Percentiles rank a stretch among this genome's conserved stretches.
Evolutionary conservation across 2,329 filamentous ascomycete species (phyloP).

Genomic region (Ophiostoma himal-ulmi): DNA sequence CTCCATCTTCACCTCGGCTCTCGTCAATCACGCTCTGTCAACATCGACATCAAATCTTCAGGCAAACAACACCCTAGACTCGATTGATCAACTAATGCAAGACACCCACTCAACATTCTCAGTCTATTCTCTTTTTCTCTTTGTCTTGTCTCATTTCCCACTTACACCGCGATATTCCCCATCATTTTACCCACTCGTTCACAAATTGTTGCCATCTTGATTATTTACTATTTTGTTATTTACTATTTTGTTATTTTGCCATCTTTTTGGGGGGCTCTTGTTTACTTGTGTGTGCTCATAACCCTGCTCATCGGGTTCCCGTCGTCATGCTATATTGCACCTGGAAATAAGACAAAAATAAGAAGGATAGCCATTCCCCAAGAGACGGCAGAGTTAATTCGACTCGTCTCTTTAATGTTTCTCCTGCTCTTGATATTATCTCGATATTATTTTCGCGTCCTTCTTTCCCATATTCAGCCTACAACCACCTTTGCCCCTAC

Average conservation of each 20-base stretch:
- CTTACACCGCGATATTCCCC: conserved; percentile 2
- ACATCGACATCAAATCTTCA: neutral
- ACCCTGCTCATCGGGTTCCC: neutral
- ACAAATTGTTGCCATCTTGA: conserved; percentile 15
- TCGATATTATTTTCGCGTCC: neutral
- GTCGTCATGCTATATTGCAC: neutral
- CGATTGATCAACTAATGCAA: neutral
- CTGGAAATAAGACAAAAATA: neutral
- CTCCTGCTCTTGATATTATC: neutral
- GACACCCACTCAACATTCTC: neutral
- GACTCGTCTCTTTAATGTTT: neutral
- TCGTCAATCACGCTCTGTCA: neutral
- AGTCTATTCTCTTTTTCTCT: conserved; percentile 5
- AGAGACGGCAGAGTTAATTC: neutral
- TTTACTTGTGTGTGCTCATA: conserved; percentile 10
- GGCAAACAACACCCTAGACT: neutral
- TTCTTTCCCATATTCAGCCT: neutral
- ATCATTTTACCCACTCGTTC: conserved; percentile 4
- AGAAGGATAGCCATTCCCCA: neutral
- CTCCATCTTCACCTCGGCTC: neutral
- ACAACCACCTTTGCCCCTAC: neutral
- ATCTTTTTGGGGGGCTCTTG: neutral
- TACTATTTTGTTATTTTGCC: neutral
- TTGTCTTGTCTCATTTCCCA: neutral
- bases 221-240: neutral